These are phyloP conservation scores for Didymella sp. DNA, from an alignment of 2,329 filamentous ascomycete genomes.

Conservation along the genomic window DNA sequence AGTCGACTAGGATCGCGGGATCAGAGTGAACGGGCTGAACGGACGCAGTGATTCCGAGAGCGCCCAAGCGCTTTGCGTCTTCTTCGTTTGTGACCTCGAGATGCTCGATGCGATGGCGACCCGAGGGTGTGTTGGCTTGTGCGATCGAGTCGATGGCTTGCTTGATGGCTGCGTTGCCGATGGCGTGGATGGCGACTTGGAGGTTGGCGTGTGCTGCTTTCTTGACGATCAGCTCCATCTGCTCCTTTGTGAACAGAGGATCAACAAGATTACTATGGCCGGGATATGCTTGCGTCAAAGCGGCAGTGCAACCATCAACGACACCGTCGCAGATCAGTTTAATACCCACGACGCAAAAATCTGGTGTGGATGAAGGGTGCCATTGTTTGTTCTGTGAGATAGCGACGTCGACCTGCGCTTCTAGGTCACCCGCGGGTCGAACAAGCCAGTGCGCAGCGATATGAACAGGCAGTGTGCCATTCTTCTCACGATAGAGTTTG, in stretches of 20 bases:
- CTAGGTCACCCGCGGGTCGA: constrained; percentile 52
- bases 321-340: constrained; percentile 69
- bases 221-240: constrained; percentile 13
- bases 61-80: constrained; percentile 62
- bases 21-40: constrained; percentile 93
- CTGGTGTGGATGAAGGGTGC: constrained; percentile 51
- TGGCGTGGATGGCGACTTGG: constrained; percentile 68
- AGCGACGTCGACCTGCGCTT: constrained; percentile 55
- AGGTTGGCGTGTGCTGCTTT: constrained; percentile 59
- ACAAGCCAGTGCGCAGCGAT: constrained; percentile 62
- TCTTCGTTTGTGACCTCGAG: constrained; percentile 56
- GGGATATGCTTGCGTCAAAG: constrained; percentile 62
- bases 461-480: constrained; percentile 50
- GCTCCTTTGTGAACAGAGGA: constrained; percentile 17
- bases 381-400: constrained; percentile 53
- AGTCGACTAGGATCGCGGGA: constrained; percentile 64
- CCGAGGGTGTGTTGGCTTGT: constrained; percentile 32
- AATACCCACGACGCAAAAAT: constrained; percentile 62
- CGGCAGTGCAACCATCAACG: constrained; percentile 67
- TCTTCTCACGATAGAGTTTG: constrained; percentile 43
- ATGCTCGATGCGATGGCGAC: constrained; percentile 66
- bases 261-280: constrained; percentile 4
- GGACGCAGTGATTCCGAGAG: constrained; percentile 74
- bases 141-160: constrained; percentile 60
- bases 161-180: constrained; percentile 63